phyloP scores from a whole-genome alignment of 441 rosid species.

The Populus trichocarpa region DNA sequence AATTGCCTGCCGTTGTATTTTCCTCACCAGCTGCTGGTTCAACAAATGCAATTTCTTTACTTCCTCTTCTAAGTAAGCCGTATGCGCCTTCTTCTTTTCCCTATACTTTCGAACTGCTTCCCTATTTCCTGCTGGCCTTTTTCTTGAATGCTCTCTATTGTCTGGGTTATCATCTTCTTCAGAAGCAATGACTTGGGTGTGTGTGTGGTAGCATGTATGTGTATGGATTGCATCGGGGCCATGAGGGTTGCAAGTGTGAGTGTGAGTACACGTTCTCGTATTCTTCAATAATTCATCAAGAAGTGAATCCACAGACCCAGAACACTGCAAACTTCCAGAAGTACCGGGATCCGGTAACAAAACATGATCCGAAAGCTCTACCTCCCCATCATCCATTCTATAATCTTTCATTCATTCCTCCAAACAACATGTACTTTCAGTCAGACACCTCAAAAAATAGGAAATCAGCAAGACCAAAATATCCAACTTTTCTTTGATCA shows the following conservation, averaged over 20 bases:
- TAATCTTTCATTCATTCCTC: conserved; percentile 11
- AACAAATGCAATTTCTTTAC: conserved; percentile 39
- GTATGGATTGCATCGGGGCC: conserved; percentile 54
- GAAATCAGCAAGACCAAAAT: conserved; percentile 7
- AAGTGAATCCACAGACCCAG: conserved; percentile 28
- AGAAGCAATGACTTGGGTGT: conserved; percentile 38
- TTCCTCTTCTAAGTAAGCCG: conserved; percentile 68
- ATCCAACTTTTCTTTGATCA: not conserved
- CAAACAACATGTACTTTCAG: not conserved
- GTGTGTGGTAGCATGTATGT: conserved; percentile 70
- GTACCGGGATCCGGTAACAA: conserved; percentile 17
- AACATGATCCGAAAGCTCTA: conserved; percentile 33
- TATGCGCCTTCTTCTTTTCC: conserved; percentile 47
- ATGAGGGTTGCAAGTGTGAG: conserved; percentile 57
- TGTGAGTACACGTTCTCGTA: conserved; percentile 47
- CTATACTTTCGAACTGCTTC: conserved; percentile 47
- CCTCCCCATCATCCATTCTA: conserved; percentile 41
- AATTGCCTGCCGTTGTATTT: conserved; percentile 45
- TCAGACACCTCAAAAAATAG: not conserved
- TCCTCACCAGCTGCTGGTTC: conserved; percentile 48
- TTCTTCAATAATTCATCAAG: conserved; percentile 37
- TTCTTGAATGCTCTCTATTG: conserved; percentile 26
- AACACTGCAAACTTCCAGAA: conserved; percentile 25
- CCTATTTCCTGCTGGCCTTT: conserved; percentile 56
- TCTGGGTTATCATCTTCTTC: conserved; percentile 36